phyloP scores from a whole-genome alignment of 371 early-diverging fungal genomes.

The Lichtheimia ornata region DNA sequence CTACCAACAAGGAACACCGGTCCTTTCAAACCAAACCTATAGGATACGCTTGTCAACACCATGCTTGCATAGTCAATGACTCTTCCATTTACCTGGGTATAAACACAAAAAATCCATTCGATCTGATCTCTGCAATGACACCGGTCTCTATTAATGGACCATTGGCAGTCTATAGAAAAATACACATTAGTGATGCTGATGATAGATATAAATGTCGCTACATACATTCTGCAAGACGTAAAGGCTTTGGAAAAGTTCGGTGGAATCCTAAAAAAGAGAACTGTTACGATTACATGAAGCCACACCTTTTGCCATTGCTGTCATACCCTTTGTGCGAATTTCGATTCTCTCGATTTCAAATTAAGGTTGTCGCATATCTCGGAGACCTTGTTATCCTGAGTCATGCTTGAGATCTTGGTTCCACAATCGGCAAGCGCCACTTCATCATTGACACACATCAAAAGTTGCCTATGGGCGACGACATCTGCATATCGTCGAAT shows the following conservation, averaged over 20 bases:
- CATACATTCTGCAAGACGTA: slow-evolving; percentile 65
- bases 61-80: neutral
- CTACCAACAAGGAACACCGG: slow-evolving; percentile 67
- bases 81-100: slow-evolving; percentile 52
- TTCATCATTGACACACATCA: slow-evolving; percentile 44
- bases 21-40: slow-evolving; percentile 66
- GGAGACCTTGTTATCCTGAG: slow-evolving; percentile 46
- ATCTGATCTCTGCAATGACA: slow-evolving; percentile 74
- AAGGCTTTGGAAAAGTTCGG: slow-evolving; percentile 75
- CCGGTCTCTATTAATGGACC: slow-evolving; percentile 61
- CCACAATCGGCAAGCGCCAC: slow-evolving; percentile 19
- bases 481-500: slow-evolving; percentile 99
- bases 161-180: slow-evolving; percentile 20
- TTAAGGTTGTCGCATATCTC: slow-evolving; percentile 65
- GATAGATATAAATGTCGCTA: neutral
- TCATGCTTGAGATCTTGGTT: slow-evolving; percentile 25
- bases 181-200: neutral
- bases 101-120: slow-evolving; percentile 75
- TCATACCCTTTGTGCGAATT: slow-evolving; percentile 66
- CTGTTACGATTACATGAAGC: neutral
- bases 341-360: slow-evolving; percentile 71
- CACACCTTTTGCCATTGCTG: neutral
- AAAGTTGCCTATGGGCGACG: slow-evolving; percentile 89
- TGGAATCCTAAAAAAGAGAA: slow-evolving; percentile 59
- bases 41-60: no score